phyloP scores from a whole-genome alignment of 225 moss, liverwort and hornwort species.

The Pseudoscleropodium purum region DNA sequence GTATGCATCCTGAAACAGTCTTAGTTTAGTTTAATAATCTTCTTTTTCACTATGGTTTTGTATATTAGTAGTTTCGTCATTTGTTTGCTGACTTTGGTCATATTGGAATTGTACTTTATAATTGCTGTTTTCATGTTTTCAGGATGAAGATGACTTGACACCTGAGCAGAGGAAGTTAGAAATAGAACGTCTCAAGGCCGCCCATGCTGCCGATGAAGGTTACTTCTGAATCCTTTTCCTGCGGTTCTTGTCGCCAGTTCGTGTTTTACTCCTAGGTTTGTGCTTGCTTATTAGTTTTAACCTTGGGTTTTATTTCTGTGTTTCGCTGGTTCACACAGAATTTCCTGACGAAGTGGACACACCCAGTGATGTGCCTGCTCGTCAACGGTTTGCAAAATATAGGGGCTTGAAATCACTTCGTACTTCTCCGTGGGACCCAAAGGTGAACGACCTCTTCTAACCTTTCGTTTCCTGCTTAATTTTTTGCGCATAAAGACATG shows the following conservation, averaged over 20 bases:
- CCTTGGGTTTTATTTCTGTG: neutral
- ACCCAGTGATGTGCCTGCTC: constrained; percentile 64
- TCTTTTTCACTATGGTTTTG: neutral
- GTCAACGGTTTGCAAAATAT: constrained; percentile 86
- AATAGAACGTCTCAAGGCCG: constrained; percentile 70
- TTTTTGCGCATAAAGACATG: neutral
- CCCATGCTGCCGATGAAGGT: constrained; percentile 84
- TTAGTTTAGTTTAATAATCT: neutral
- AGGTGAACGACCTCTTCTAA: constrained; percentile 26
- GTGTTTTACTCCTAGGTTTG: neutral
- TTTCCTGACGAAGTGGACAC: constrained; percentile 99
- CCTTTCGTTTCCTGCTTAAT: neutral
- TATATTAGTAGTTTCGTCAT: neutral
- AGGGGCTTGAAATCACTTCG: constrained; percentile 94
- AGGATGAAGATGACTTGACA: constrained; percentile 92
- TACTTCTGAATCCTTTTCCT: neutral
- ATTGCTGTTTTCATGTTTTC: neutral
- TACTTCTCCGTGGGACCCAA: constrained; percentile 93
- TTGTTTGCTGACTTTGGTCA: neutral
- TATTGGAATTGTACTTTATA: neutral
- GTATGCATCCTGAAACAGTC: neutral
- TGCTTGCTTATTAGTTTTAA: neutral
- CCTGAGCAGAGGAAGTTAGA: constrained; percentile 70
- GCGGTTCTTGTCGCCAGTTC: neutral
- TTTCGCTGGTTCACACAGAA: constrained; percentile 29